Evolutionary conservation across 306 rosid genomes (phyloP), one percentile per base, ranked within the genome.

Genomic region (Rosa multiflora): DNA sequence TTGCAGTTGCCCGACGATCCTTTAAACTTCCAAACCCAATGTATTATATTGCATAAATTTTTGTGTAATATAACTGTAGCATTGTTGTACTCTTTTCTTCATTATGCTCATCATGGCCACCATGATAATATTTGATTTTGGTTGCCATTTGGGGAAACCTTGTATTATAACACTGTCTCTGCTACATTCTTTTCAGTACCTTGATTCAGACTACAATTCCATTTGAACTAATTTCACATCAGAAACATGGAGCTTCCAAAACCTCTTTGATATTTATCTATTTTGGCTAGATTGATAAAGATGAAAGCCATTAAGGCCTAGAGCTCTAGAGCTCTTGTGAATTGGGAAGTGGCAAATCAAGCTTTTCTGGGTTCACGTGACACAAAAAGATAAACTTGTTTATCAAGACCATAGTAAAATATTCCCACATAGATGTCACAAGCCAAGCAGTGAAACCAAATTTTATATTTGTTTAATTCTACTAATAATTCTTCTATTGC

Each of bases 1-100:
- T 44, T 83, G 90, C 98, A 53, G 72, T 87, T 5, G 85, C 94
- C 15, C 71, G 75, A 3, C 83, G 95, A 23, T 92, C 98, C 63
- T 95, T 95, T 76, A 95, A 95, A 79, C 90, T 95, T 76, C 97
- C 99, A 13, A 92, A 92, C 84, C 97, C 98, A 49, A 88, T 92
- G 96, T 95, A 95, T 74, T 91, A 86, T 75, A 87, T 94, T 72
- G 17, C 89, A 56, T 92, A 59, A 74, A 23, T 64, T 15, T 58
- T 46, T 59, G 11, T 35, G 39, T 53, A 42, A 42, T 29, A 73
- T 66, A 29, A 74, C 5, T 40, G 18, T 59, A 53, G 37, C 56
- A 58, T 69, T 59, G 18, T 11, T 71, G 62, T 70, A 44, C 10
- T 59, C 5, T 0, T 74, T 5, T 40, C 26, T 17, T 29, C 40